These are phyloP conservation scores for Candida sp. DNA, from an alignment of 1,139 yeast species.

Conservation along the genomic window DNA sequence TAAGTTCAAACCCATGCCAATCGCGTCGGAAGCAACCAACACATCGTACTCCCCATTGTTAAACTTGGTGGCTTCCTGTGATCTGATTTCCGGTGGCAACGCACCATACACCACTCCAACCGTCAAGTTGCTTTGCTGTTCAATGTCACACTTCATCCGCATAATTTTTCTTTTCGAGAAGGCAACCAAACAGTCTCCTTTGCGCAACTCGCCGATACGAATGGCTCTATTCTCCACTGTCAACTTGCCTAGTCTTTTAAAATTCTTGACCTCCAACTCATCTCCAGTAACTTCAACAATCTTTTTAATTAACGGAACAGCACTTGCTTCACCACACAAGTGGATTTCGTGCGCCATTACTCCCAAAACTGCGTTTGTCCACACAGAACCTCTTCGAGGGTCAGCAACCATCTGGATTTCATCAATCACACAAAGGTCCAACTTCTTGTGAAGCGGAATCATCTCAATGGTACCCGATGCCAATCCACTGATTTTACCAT, in stretches of 20 bases:
- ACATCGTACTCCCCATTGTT: constrained; percentile 78
- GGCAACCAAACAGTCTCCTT: constrained; percentile 91
- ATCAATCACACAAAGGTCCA: constrained; percentile 92
- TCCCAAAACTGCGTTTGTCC: constrained; percentile 94
- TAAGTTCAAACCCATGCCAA: constrained; percentile 96
- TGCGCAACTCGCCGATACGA: constrained; percentile 38
- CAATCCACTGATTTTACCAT: constrained; percentile 72
- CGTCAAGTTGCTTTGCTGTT: constrained; percentile 58
- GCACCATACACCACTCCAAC: constrained; percentile 97
- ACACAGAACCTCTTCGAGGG: constrained; percentile 82
- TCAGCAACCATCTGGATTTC: constrained; percentile 97
- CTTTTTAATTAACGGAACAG: constrained; percentile 65
- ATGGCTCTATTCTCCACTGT: constrained; percentile 50
- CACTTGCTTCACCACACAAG: constrained; percentile 91
- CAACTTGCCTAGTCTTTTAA: constrained; percentile 77
- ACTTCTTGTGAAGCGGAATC: constrained; percentile 68
- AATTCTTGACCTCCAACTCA: constrained; percentile 65
- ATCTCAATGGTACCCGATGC: constrained; percentile 95
- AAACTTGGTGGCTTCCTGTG: constrained; percentile 80
- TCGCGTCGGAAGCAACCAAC: constrained; percentile 94
- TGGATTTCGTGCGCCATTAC: constrained; percentile 87
- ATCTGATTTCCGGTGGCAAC: constrained; percentile 93
- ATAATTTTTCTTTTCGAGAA: constrained; percentile 79
- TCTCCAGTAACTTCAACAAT: constrained; percentile 80
- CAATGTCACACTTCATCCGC: constrained; percentile 67